Percentiles rank a stretch among this genome's conserved stretches.
Conservation (phyloP, 345 rosid genomes). For the Jatropha curcas region DNA sequence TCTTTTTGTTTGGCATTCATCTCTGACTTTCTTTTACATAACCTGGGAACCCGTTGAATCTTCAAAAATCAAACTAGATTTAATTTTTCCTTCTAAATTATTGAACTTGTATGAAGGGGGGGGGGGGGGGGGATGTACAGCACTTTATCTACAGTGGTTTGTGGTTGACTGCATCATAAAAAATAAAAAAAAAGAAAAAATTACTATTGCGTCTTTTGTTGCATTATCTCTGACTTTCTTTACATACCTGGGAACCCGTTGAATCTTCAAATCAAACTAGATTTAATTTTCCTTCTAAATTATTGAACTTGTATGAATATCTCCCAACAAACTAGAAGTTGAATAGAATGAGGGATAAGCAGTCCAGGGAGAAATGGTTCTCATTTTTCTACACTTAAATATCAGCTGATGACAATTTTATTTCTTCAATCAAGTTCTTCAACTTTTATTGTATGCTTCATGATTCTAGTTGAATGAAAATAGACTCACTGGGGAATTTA, state of each 20-base stretch:
- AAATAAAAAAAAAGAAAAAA: too few relatives aligned
- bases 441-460: neutral
- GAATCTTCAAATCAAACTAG: neutral
- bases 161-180: too few relatives aligned
- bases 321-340: neutral
- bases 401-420: neutral
- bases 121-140: too few relatives aligned
- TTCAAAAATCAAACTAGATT: neutral
- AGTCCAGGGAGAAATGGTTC: neutral
- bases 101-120: neutral
- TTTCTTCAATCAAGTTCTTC: neutral
- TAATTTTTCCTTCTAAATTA: neutral
- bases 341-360: neutral
- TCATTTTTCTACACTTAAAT: neutral
- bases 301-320: neutral
- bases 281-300: neutral
- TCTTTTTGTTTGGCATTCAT: neutral
- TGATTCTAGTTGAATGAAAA: neutral
- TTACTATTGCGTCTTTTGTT: neutral
- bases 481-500: neutral
- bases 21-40: too few relatives aligned
- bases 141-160: too few relatives aligned
- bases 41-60: neutral
- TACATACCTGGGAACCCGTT: neutral
- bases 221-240: neutral